Base-by-base conservation (phyloP, 2,329 filamentous ascomycete species). In the Monilinia vaccinii-corymbosi region DNA sequence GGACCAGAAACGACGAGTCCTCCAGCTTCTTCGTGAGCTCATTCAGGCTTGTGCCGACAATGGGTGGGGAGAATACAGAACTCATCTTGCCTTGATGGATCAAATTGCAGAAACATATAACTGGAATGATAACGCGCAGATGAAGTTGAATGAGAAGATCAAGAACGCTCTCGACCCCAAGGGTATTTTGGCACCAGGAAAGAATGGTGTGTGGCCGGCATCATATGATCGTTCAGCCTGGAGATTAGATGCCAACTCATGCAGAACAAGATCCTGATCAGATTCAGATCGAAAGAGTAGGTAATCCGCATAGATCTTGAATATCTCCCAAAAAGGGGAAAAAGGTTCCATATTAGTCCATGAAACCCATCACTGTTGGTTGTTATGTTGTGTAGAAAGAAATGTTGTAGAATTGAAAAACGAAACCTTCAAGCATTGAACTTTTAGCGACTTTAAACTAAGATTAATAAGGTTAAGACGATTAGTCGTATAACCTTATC, bases 91-190 rank as follows among this genome's bases (percentile, higher is more conserved):
- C 2, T 71, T 77, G 42, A 74, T 75, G 65, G 76, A 79, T 63
- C 75, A 78, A 62, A 74, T 79, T 49, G 75, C 75, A 1, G 68
- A 70, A 44, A 77, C 75, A 1, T 79, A 78, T 62, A 72, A 69
- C 42, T 78, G 72, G 67, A 75, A 75, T 50, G 69, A 74, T 51
- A 68, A 73, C 60, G 75, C 74, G 3, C 65, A 74, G 64, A 71
- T 75, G 70, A 73, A 70, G 62, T 71, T 79, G 53, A 76, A 77
- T 58, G 73, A 78, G 65, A 70, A 64, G 44, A 72, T 79, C 60
- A 79, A 79, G 67, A 75, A 78, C 67, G 72, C 73, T 1, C 60
- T 79, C 14, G 76, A 79, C 69, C 76, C 77, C 1, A 78, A 77
- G 61, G 76, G 76, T 0, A 78, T 79, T 56, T 62, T 79, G 51